Evolutionary conservation across 306 rosid species (phyloP), one percentile per base, ranked within the genome.

Genomic region (Luffa acutangula): DNA sequence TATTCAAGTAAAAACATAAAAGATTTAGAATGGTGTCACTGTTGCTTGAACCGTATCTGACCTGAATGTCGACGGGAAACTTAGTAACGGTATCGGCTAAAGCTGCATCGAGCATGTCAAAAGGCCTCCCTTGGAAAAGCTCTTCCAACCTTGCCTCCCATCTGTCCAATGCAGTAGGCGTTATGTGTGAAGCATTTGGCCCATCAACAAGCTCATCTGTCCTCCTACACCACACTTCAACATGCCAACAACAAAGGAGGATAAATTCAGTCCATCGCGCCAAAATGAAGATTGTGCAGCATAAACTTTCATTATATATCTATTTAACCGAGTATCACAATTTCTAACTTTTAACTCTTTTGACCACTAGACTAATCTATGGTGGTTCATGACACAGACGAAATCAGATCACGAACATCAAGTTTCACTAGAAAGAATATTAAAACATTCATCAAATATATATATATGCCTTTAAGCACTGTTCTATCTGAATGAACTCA

Each of bases 171-270:
- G 97, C 98, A 46, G 83, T 85, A 14, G 98, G 96, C 2, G 98
- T 94, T 41, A 92, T 92, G 87, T 92, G 92, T 36, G 97, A 86
- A 76, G 98, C 96, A 46, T 94, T 94, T 41, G 98, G 98, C 4
- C 98, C 97, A 85, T 94, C 98, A 65, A 94, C 98, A 33, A 94
- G 87, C 48, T 94, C 98, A 80, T 94, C 98, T 9, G 98, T 94
- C 77, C 98, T 92, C 82, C 98, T 89, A 80, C 98, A 94, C 98
- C 98, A 94, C 67, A 94, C 98, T 94, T 76, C 81, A 88, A 9
- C 31, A 25, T 25, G 31, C 49, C 18, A 78, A 76, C 34, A 84
- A 62, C 81, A 48, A 82, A 59, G 43, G 48, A 80, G 41, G 67
- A 45, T 21, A 78, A 75, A 51, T 17, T 53, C 6, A 75, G 65